Percentiles rank a stretch among this genome's conserved stretches.
Conservation (phyloP, 805 yeast genomes). For the Nakazawaea wickerhamii region DNA sequence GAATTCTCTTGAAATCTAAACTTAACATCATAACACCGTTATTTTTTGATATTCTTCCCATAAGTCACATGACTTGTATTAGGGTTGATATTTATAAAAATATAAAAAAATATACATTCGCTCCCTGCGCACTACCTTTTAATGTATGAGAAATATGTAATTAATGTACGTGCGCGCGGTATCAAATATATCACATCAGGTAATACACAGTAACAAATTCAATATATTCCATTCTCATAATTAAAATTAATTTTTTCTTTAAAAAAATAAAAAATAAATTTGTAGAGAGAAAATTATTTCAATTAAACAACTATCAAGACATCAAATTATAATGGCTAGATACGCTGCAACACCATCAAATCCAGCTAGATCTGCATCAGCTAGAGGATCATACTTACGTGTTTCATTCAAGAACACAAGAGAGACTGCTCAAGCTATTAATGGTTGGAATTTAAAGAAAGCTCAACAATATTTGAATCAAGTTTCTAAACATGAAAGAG, state of each 20-base stretch:
- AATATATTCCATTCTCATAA: too few species aligned
- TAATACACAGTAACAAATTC: too few species aligned
- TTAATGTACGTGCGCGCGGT: too few species aligned
- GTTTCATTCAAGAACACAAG: constrained; percentile 99
- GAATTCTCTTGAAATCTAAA: too few species aligned
- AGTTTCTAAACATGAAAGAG: constrained; percentile 97
- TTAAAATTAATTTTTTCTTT: too few species aligned
- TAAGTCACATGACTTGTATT: constrained; percentile 15
- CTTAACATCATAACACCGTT: neutral
- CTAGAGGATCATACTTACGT: constrained; percentile 99
- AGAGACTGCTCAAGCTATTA: constrained; percentile 97
- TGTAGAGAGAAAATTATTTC: too few species aligned
- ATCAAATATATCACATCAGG: too few species aligned
- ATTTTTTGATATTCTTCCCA: too few species aligned
- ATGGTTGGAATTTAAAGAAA: constrained; percentile 95
- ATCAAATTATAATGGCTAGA: constrained; percentile 92
- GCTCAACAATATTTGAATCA: constrained; percentile 95
- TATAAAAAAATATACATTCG: too few species aligned
- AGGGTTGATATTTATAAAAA: constrained; percentile 6
- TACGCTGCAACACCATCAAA: constrained; percentile 98
- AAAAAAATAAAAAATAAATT: too few species aligned
- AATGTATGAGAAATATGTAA: too few species aligned
- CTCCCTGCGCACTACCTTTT: too few species aligned
- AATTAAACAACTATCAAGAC: constrained; percentile 1
- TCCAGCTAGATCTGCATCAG: constrained; percentile 99